Conservation (phyloP, 83 land plant species). For the Isoetes engelmannii region DNA sequence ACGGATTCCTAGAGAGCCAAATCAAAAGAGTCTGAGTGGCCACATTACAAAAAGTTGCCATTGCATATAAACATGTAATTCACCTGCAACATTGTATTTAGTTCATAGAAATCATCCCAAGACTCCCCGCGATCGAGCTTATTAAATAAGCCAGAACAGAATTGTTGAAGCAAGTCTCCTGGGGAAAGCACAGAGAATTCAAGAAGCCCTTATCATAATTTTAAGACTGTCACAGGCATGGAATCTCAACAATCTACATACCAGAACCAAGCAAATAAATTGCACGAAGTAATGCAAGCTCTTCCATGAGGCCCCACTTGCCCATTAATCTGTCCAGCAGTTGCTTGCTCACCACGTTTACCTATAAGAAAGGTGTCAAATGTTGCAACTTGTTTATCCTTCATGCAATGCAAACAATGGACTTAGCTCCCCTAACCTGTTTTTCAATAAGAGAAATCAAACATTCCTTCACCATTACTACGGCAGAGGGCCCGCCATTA, state of each 20-base stretch:
- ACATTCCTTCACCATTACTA: conserved; percentile 76
- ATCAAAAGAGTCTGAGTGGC: background rate
- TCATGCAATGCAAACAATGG: background rate
- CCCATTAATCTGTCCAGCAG: conserved; percentile 69
- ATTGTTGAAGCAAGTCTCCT: conserved; percentile 97
- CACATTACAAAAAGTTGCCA: background rate
- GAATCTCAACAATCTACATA: conserved; percentile 19
- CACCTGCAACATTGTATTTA: conserved; percentile 88
- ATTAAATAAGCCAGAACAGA: conserved; percentile 69
- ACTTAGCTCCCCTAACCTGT: conserved; percentile 42
- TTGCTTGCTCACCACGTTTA: conserved; percentile 64
- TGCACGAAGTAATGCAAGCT: conserved; percentile 75
- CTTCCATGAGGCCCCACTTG: conserved; percentile 93
- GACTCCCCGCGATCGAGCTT: conserved; percentile 82
- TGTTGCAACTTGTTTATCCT: no score
- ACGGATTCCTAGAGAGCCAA: conserved; percentile 68
- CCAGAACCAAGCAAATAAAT: conserved; percentile 93
- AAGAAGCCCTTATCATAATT: background rate
- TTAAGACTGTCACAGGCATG: no score
- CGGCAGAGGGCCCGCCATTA: conserved; percentile 51
- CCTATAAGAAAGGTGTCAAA: conserved; percentile 22
- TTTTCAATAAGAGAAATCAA: conserved; percentile 53
- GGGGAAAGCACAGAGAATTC: conserved; percentile 4
- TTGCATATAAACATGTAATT: background rate
- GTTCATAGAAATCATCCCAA: conserved; percentile 95